phyloP scores from a whole-genome alignment of 2,329 filamentous ascomycete genomes.

The Apiospora marii region DNA sequence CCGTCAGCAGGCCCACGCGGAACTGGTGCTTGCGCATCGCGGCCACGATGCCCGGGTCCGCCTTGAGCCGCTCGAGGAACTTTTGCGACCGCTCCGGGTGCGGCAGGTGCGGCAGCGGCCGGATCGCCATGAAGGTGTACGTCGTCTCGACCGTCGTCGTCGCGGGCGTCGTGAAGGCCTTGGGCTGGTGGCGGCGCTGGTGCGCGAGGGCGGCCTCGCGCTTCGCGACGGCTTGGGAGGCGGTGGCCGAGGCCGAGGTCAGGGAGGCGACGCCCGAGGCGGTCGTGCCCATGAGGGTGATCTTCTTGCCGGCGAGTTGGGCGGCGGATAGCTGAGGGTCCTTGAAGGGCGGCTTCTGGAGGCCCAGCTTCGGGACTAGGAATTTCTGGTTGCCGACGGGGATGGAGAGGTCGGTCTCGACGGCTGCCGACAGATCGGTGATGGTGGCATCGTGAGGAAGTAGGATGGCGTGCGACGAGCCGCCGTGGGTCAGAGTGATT shows the following conservation, averaged over 20 bases:
- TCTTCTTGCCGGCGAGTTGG: slow-evolving; percentile 62
- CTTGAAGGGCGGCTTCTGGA: slow-evolving; percentile 71
- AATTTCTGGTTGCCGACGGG: slow-evolving; percentile 73
- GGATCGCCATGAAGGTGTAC: slow-evolving; percentile 84
- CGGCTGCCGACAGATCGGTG: slow-evolving; percentile 65
- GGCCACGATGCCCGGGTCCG: slow-evolving; percentile 84
- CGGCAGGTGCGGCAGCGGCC: slow-evolving; percentile 80
- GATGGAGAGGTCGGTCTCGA: slow-evolving; percentile 64
- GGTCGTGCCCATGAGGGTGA: slow-evolving; percentile 71
- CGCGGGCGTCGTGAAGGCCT: slow-evolving; percentile 32
- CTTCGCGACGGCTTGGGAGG: slow-evolving; percentile 56
- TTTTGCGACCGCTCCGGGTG: slow-evolving; percentile 73
- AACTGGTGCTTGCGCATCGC: slow-evolving; percentile 88
- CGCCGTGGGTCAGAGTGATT: slow-evolving; percentile 57
- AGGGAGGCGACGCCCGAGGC: slow-evolving; percentile 66
- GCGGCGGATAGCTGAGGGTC: slow-evolving; percentile 59
- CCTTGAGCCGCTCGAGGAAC: slow-evolving; percentile 78
- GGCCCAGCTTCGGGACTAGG: slow-evolving; percentile 69
- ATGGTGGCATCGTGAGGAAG: slow-evolving; percentile 57
- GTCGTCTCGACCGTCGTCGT: slow-evolving; percentile 36
- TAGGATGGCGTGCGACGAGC: slow-evolving; percentile 52
- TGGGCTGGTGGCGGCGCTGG: slow-evolving; percentile 39
- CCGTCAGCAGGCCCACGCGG: slow-evolving; percentile 84
- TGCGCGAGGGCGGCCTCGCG: slow-evolving; percentile 52
- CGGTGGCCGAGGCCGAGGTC: slow-evolving; percentile 53